Percentiles rank a stretch among this genome's conserved stretches.
Evolutionary conservation across 192 early-diverging fungal species (phyloP).

Genomic region (Rhizophlyctis rosea): DNA sequence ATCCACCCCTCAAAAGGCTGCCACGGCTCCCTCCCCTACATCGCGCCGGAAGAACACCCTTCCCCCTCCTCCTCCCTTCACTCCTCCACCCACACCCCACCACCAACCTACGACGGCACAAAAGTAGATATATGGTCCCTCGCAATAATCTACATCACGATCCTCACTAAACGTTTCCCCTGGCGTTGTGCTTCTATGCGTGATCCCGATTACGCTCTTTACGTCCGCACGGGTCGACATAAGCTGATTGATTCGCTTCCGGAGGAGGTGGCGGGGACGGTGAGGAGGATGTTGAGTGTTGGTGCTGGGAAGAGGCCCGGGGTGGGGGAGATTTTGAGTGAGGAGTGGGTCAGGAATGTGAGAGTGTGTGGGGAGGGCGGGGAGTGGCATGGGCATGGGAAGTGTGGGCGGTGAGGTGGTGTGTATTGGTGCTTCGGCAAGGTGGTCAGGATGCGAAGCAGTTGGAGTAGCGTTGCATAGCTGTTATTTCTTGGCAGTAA

Average conservation of each 20-base stretch:
- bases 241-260: slow-evolving; percentile 16
- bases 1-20: too few species aligned
- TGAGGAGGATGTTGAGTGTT: slow-evolving; percentile 22
- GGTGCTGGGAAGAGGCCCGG: slow-evolving; percentile 14
- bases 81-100: too few species aligned
- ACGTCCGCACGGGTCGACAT: background rate
- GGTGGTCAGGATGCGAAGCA: too few species aligned
- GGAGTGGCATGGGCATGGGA: background rate
- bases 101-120: slow-evolving; percentile 76
- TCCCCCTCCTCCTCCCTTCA: too few species aligned
- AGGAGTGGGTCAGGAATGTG: slow-evolving; percentile 22
- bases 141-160: slow-evolving; percentile 43
- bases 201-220: slow-evolving; percentile 33
- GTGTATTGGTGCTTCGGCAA: too few species aligned
- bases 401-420: background rate
- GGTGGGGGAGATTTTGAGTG: slow-evolving; percentile 19
- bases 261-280: slow-evolving; percentile 1
- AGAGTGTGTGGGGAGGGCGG: slow-evolving; percentile 2
- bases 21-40: too few species aligned
- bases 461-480: too few species aligned
- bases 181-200: slow-evolving; percentile 33
- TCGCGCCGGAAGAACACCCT: slow-evolving; percentile 90
- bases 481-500: too few species aligned
- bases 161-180: slow-evolving; percentile 43
- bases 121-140: slow-evolving; percentile 87